Evolutionary conservation across 345 rosid genomes (phyloP).

Genomic region (Citrus reticulata): DNA sequence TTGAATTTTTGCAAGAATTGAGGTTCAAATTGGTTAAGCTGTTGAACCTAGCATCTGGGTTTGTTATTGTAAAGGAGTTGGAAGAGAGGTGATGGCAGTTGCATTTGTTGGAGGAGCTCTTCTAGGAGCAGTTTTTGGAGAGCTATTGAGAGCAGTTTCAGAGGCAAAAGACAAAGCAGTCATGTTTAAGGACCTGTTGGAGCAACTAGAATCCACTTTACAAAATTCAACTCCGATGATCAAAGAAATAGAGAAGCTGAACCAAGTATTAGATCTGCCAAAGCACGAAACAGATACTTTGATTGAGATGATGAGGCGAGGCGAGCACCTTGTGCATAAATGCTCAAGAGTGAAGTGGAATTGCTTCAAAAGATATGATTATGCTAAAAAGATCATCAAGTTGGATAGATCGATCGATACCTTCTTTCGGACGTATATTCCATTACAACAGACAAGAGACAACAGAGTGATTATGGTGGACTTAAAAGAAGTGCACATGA

Average conservation of each 20-base stretch:
- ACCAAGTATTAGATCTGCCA: slow-evolving; percentile 7
- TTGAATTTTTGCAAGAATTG: no score
- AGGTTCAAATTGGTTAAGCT: background rate
- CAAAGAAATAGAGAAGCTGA: slow-evolving; percentile 9
- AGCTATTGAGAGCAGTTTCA: slow-evolving; percentile 3
- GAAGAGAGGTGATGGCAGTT: slow-evolving; percentile 1
- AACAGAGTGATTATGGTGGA: background rate
- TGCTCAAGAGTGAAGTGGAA: slow-evolving; percentile 8
- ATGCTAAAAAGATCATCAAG: slow-evolving; percentile 14
- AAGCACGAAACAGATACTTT: slow-evolving; percentile 6
- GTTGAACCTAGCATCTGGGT: background rate
- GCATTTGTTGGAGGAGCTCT: slow-evolving; percentile 7
- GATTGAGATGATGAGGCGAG: background rate
- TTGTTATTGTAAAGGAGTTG: no score
- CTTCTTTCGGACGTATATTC: slow-evolving; percentile 22
- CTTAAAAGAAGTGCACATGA: background rate
- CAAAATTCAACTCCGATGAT: background rate
- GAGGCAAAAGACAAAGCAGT: background rate
- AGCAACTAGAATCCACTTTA: slow-evolving; percentile 22
- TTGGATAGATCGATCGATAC: slow-evolving; percentile 10
- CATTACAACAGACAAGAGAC: slow-evolving; percentile 18
- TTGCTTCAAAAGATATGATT: background rate
- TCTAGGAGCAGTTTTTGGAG: slow-evolving; percentile 23
- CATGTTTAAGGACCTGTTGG: slow-evolving; percentile 13
- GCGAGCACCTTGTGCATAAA: background rate